These are phyloP conservation scores for Mycena haematopus DNA, from an alignment of 768 basidiomycete species.

Conservation along the genomic window DNA sequence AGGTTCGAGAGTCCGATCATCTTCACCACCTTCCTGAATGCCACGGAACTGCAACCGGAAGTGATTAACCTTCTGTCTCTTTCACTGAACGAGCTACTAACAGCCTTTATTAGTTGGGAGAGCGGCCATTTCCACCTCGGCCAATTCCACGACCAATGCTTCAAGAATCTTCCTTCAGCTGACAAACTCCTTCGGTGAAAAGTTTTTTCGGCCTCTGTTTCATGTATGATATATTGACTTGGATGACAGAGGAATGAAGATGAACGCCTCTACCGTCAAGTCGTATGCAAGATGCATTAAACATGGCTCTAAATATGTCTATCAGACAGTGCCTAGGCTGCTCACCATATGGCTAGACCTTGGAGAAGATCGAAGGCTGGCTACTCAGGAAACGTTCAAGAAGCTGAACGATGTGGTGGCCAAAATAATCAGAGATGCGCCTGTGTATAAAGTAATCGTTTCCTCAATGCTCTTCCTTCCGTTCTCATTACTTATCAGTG, in stretches of 20 bases:
- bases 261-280: constrained; percentile 71
- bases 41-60: constrained; percentile 57
- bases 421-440: constrained; percentile 63
- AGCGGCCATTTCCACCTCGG: constrained; percentile 87
- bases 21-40: constrained; percentile 60
- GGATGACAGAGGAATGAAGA: constrained; percentile 57
- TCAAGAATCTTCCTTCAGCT: constrained; percentile 53
- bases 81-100: constrained; percentile 9
- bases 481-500: constrained; percentile 59
- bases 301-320: constrained; percentile 92
- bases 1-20: constrained; percentile 75
- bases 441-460: constrained; percentile 76
- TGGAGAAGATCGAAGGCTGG: constrained; percentile 60
- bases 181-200: constrained; percentile 57
- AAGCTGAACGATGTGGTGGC: constrained; percentile 66
- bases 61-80: constrained; percentile 37
- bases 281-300: constrained; percentile 74
- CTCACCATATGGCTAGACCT: constrained; percentile 95
- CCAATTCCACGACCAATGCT: constrained; percentile 84
- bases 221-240: neutral
- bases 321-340: constrained; percentile 92
- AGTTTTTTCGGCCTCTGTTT: no score
- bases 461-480: neutral
- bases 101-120: constrained; percentile 65
- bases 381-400: constrained; percentile 47